A percentile compares a stretch with the other conserved stretches of the same genome.
phyloP scores from a whole-genome alignment of 352 stramenopile species.

The Globisporangium solare region DNA sequence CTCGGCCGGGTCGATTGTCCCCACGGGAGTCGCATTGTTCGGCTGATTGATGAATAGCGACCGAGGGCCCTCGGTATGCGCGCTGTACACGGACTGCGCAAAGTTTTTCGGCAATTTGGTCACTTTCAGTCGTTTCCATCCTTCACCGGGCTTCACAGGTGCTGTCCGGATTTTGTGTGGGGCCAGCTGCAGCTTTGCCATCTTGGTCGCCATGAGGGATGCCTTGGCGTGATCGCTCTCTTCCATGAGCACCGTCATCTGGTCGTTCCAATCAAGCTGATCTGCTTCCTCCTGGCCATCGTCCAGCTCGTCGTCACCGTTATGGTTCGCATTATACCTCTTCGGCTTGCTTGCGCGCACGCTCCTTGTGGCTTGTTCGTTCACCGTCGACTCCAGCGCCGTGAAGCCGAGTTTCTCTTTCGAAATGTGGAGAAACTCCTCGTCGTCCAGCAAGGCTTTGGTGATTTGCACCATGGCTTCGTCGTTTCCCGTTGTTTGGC shows the following conservation, averaged over 20 bases:
- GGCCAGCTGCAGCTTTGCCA: slow-evolving; percentile 54
- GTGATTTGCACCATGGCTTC: slow-evolving; percentile 28
- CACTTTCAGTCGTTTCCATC: slow-evolving; percentile 70
- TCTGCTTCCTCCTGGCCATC: slow-evolving; percentile 26
- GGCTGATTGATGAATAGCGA: slow-evolving; percentile 62
- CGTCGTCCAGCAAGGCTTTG: slow-evolving; percentile 40
- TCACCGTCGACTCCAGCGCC: slow-evolving; percentile 6
- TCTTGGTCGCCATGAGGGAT: slow-evolving; percentile 44
- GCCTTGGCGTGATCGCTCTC: slow-evolving; percentile 47
- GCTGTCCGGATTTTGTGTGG: slow-evolving; percentile 11
- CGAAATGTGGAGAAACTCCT: slow-evolving; percentile 55
- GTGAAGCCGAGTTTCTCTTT: slow-evolving; percentile 57
- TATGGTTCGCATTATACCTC: not conserved
- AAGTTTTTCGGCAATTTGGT: slow-evolving; percentile 55
- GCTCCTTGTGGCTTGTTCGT: slow-evolving; percentile 1
- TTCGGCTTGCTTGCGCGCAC: not conserved
- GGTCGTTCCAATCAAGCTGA: slow-evolving; percentile 37
- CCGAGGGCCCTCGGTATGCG: slow-evolving; percentile 50
- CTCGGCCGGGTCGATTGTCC: slow-evolving; percentile 63
- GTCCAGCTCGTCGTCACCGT: slow-evolving; percentile 9
- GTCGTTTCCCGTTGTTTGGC: slow-evolving; percentile 24
- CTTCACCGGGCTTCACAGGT: slow-evolving; percentile 36
- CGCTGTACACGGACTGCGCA: slow-evolving; percentile 47
- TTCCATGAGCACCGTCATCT: slow-evolving; percentile 37
- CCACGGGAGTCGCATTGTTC: slow-evolving; percentile 57